These are phyloP conservation scores for Cadophora sp. DNA, from an alignment of 2,329 filamentous ascomycete genomes.

Conservation along the genomic window DNA sequence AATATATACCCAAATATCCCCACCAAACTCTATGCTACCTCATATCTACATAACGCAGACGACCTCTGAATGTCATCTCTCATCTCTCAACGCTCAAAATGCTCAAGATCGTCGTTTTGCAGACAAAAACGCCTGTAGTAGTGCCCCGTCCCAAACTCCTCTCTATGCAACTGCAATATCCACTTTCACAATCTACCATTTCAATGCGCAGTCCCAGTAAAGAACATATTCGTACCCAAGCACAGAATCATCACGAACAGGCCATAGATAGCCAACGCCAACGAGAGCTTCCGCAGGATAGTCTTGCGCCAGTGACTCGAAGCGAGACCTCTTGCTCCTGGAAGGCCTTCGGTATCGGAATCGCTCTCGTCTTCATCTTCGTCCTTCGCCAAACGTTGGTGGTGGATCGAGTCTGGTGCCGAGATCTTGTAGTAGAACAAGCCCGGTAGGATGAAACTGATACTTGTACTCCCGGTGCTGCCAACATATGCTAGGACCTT, in stretches of 20 bases:
- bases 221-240: constrained; percentile 84
- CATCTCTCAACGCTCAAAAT: background rate
- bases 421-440: constrained; percentile 99
- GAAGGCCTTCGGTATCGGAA: constrained; percentile 53
- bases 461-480: constrained; percentile 91
- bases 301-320: constrained; percentile 54
- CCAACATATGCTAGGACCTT: constrained; percentile 95
- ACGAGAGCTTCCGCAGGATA: constrained; percentile 72
- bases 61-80: too few relatives aligned
- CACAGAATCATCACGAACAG: constrained; percentile 89
- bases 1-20: background rate
- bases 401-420: constrained; percentile 82
- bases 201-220: constrained; percentile 66
- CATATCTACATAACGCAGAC: background rate
- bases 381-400: constrained; percentile 87
- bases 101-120: background rate
- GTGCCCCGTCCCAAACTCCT: constrained; percentile 28
- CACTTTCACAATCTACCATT: constrained; percentile 2
- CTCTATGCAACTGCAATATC: constrained; percentile 31
- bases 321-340: constrained; percentile 1
- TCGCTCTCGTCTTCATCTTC: constrained; percentile 79
- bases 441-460: constrained; percentile 95
- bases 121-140: background rate
- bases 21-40: background rate
- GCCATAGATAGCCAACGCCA: constrained; percentile 84